Conservation (phyloP, 139 green algal species). For the Klebsormidium nitens region DNA sequence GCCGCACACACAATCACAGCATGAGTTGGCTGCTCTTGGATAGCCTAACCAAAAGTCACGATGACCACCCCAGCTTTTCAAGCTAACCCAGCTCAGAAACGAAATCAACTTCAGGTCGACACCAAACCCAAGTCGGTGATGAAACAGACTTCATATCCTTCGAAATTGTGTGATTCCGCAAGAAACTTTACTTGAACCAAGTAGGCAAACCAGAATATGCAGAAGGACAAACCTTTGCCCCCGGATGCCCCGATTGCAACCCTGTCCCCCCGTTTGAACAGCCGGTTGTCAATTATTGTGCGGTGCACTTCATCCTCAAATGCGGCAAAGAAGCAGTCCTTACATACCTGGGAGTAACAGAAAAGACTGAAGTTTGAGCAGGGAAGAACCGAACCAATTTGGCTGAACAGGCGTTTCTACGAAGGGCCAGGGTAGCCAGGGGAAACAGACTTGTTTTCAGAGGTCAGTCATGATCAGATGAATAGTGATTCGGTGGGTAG, state of each 20-base stretch:
- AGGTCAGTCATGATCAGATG: neutral
- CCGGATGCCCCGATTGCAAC: constrained; percentile 83
- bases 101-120: too few relatives aligned
- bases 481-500: neutral
- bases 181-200: neutral
- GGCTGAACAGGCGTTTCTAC: neutral
- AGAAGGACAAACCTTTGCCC: constrained; percentile 20
- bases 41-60: neutral
- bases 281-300: constrained; percentile 65
- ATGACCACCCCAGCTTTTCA: neutral
- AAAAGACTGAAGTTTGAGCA: neutral
- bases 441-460: too few relatives aligned
- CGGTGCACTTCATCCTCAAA: constrained; percentile 91
- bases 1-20: too few relatives aligned
- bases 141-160: neutral
- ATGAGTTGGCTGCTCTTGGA: too few relatives aligned
- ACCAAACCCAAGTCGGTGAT: neutral
- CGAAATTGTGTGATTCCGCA: neutral
- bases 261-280: constrained; percentile 80
- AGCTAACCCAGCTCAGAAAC: neutral
- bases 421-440: too few relatives aligned
- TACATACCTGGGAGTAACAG: constrained; percentile 65
- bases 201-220: neutral
- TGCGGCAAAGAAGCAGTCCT: constrained; percentile 79
- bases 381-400: neutral